Evolutionary conservation across 2,329 filamentous ascomycete genomes (phyloP).

Genomic region (Aspergillus eucalypticola): DNA sequence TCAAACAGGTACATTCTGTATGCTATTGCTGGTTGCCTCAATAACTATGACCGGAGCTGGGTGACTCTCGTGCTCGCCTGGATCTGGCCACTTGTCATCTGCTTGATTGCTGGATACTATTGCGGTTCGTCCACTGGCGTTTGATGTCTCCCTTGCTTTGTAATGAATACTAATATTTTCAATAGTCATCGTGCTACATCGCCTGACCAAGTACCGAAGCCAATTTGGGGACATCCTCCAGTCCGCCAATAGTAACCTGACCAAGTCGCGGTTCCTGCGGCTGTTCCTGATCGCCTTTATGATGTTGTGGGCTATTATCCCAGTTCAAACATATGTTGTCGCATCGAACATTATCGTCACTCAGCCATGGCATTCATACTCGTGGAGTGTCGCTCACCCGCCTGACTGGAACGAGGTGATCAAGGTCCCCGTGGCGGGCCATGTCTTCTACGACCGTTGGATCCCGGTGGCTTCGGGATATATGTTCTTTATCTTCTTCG

Average conservation of each 20-base stretch:
- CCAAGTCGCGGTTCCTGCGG: slow-evolving; percentile 62
- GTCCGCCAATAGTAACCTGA: slow-evolving; percentile 53
- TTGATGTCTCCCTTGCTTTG: not conserved
- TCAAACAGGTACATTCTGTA: slow-evolving; percentile 59
- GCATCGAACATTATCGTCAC: slow-evolving; percentile 42
- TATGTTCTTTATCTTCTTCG: slow-evolving; percentile 64
- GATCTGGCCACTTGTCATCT: slow-evolving; percentile 59
- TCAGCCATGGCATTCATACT: slow-evolving; percentile 46
- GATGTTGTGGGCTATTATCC: slow-evolving; percentile 58
- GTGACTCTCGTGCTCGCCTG: slow-evolving; percentile 54
- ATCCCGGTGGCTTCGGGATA: slow-evolving; percentile 56
- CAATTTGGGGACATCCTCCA: slow-evolving; percentile 59
- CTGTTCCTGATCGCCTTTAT: slow-evolving; percentile 52
- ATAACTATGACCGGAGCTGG: slow-evolving; percentile 59
- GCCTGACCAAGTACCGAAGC: slow-evolving; percentile 61
- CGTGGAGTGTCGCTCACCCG: slow-evolving; percentile 57
- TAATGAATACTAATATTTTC: not conserved
- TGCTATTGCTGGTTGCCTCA: slow-evolving; percentile 60
- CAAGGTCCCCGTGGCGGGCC: slow-evolving; percentile 48
- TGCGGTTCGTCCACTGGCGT: slow-evolving; percentile 48
- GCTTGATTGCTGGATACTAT: slow-evolving; percentile 56
- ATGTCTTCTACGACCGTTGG: slow-evolving; percentile 59
- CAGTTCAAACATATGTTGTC: slow-evolving; percentile 55
- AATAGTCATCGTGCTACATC: slow-evolving; percentile 59
- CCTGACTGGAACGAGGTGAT: slow-evolving; percentile 52